Evolutionary conservation across 352 stramenopile species (phyloP), one percentile per base, ranked within the genome.

Genomic region (Discostella stelligera): DNA sequence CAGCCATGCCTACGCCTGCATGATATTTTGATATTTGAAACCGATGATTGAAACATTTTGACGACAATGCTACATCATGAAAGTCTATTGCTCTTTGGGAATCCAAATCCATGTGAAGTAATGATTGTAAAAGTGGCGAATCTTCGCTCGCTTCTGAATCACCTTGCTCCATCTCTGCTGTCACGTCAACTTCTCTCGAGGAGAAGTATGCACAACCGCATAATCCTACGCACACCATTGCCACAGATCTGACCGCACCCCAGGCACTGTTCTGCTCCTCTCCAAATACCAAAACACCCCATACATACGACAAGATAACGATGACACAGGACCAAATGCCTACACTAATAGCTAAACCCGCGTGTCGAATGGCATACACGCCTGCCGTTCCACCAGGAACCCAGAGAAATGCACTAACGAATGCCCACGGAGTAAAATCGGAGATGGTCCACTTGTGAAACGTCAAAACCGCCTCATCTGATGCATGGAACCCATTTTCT

Each of bases 241-340:
- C 21, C 56, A 89, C 77, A 20, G 80, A 60, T 23, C 66, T 59
- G 10, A 85, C 5, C 13, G 83, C 81, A 61, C 84, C 78, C 46
- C 25, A 18, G 14, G 54, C 65, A 75, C 67, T 81, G 44, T 83
- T 71, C 27, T 91, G 85, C 23, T 85, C 80, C 64, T 91, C 87
- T 18, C 75, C 23, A 74, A 93, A 93, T 53, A 93, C 76, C 16
- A 90, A 27, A 52, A 91, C 86, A 10, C 87, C 87, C 82, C 82
- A 90, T 46, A 89, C 25, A 60, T 90, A 93, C 25, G 80, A 86
- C 23, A 88, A 63, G 10, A 90, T 74, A 14, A 93, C 84, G 63
- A 90, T 91, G 20, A 90, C 73, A 39, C 75, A 89, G 13, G 83
- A 87, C 87, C 87, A 93, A 25, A 86, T 91, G 4, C 84, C 87